Percentiles rank a stretch among this genome's conserved stretches.
Conservation (phyloP, 768 basidiomycete species). For the Tephrocybe sp. region DNA sequence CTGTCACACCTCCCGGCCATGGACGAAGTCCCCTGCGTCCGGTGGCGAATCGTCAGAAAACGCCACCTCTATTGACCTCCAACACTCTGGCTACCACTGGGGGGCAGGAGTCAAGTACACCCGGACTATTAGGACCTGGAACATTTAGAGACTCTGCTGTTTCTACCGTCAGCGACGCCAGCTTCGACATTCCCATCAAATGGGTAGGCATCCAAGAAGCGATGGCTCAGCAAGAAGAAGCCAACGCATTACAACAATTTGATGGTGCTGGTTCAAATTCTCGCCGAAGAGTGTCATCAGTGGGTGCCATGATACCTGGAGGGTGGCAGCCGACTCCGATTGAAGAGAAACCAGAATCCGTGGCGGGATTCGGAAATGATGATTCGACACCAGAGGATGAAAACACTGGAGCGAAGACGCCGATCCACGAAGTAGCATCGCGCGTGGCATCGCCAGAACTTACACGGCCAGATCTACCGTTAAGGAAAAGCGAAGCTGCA, state of each 20-base stretch:
- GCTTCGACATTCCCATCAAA: constrained; percentile 55
- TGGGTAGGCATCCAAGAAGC: constrained; percentile 49
- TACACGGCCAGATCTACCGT: constrained; percentile 38
- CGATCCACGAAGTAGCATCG: constrained; percentile 50
- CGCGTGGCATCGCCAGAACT: constrained; percentile 57
- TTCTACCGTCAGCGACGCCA: constrained; percentile 46
- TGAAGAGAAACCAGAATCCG: constrained; percentile 42
- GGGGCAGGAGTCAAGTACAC: neutral
- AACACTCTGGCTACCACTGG: constrained; percentile 7
- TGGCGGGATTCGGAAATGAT: neutral
- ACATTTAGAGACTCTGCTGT: constrained; percentile 70
- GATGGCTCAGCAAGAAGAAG: constrained; percentile 2
- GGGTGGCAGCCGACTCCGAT: constrained; percentile 57
- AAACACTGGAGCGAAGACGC: constrained; percentile 23
- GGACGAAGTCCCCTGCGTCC: constrained; percentile 26
- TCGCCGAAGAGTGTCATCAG: constrained; percentile 22
- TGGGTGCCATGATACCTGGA: constrained; percentile 48
- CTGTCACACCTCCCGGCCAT: constrained; percentile 7
- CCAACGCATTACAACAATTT: constrained; percentile 4
- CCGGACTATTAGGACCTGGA: constrained; percentile 45
- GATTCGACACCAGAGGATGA: constrained; percentile 26
- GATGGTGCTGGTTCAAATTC: neutral
- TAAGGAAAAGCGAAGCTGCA: constrained; percentile 66
- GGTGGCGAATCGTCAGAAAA: constrained; percentile 37
- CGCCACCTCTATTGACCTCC: constrained; percentile 37